Conservation (phyloP, 305 asterid genomes). For the Nicotiana rustica region DNA sequence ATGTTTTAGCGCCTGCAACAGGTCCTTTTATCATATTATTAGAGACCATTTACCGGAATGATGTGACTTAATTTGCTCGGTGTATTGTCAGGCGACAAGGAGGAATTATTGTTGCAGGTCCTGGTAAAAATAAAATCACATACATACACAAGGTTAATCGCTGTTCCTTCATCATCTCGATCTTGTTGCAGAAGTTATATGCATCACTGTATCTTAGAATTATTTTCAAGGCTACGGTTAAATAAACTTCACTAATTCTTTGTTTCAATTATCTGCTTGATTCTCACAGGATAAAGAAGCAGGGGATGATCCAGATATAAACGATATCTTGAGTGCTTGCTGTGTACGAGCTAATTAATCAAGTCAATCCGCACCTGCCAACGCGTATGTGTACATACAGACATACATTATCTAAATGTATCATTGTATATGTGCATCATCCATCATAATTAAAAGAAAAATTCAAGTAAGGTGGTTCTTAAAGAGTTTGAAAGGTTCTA, state of each 20-base stretch:
- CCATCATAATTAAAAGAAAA: background rate
- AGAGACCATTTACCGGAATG: background rate
- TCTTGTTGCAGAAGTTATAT: background rate
- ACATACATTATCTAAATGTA: background rate
- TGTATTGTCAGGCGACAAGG: conserved; percentile 83
- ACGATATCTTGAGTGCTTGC: conserved; percentile 76
- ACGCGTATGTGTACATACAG: background rate
- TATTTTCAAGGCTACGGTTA: background rate
- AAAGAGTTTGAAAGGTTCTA: background rate
- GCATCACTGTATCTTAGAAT: background rate
- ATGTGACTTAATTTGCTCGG: conserved; percentile 24
- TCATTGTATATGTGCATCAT: background rate
- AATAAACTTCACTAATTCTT: background rate
- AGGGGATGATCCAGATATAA: conserved; percentile 80
- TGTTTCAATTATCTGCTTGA: conserved; percentile 23
- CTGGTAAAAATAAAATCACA: conserved; percentile 76
- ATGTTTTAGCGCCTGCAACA: background rate
- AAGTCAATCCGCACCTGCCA: background rate
- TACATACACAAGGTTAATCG: conserved; percentile 80
- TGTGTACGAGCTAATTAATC: conserved; percentile 48
- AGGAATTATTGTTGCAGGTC: conserved; percentile 92
- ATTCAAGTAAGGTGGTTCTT: background rate
- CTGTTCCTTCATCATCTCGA: conserved; percentile 23
- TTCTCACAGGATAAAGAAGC: conserved; percentile 85
- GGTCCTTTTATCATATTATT: background rate